Conservation (phyloP, 192 early-diverging fungal species). For the Backusella morwellensis region DNA sequence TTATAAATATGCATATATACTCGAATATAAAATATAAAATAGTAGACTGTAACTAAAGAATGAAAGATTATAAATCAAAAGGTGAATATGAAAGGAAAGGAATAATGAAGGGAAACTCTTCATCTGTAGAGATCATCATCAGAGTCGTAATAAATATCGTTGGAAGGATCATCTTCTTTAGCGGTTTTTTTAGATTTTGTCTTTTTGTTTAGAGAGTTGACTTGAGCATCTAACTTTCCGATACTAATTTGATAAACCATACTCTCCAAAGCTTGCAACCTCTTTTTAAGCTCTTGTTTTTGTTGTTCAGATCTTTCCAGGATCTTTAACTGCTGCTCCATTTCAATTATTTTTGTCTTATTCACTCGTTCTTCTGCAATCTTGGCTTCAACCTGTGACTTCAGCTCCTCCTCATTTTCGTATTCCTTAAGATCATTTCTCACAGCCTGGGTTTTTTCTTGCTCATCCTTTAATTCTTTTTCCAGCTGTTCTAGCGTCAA, state of each 20-base stretch:
- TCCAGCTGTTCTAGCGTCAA: background rate
- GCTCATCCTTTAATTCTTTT: constrained; percentile 1
- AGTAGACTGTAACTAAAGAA: background rate
- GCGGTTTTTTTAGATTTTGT: background rate
- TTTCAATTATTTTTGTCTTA: background rate
- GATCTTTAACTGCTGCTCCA: background rate
- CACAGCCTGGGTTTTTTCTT: background rate
- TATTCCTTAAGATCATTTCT: background rate
- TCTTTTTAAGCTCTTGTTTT: background rate
- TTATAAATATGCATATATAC: too few species aligned
- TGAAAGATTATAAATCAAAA: background rate
- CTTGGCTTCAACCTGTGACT: background rate
- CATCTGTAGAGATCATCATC: background rate
- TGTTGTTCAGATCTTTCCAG: background rate
- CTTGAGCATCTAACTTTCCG: background rate
- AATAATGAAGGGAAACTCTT: background rate
- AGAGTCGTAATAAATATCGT: constrained; percentile 2
- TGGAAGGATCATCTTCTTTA: background rate
- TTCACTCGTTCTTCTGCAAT: background rate
- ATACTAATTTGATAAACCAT: background rate
- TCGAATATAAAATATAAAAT: background rate
- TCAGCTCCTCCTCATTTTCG: background rate
- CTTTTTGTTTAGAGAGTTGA: background rate
- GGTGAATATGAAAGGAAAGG: background rate
- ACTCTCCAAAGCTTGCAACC: background rate